Evolutionary conservation across 73 alveolate species (phyloP), one percentile per base, ranked within the genome.

Genomic region (Blepharisma japonicum): DNA sequence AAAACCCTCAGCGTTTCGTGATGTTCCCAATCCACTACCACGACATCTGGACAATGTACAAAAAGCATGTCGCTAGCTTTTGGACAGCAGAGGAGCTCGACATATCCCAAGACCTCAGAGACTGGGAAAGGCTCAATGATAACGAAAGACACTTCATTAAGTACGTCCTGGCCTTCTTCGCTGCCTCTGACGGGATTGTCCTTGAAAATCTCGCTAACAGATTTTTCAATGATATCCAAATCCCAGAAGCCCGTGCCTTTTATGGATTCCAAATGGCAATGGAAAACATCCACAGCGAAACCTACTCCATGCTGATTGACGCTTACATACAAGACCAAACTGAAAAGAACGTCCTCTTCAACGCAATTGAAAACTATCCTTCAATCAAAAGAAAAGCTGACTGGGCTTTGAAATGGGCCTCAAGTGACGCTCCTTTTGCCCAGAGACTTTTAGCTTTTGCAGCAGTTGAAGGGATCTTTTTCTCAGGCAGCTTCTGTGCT

Each of bases 61-160:
- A 96, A 86, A 87, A 92, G 87, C 95, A 90, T 53, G 89, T 68
- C 55, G 90, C 98, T 18, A 55, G 90, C 68, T 96, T 96, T 90
- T 96, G 99, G 98, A 92, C 98, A 8, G 93, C 97, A 23, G 98
- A 96, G 56, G 99, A 96, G 82, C 93, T 96, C 53, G 99, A 96
- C 86, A 86, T 96, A 46, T 95, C 93, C 45, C 86, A 87, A 56
- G 98, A 93, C 71, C 71, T 88, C 51, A 90, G 92, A 70, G 97
- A 93, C 80, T 93, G 98, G 97, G 97, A 90, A 78, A 86, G 77
- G 32, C 91, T 93, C 72, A 87, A 55, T 20, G 87, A 86, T 21
- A 85, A 90, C 81, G 98, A 93, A 78, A 83, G 88, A 76, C 99
- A 95, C 92, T 95, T 95, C 89, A 94, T 95, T 49, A 95, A 95